Conservation (phyloP, 345 rosid species). For the Rubroshorea leprosula region DNA sequence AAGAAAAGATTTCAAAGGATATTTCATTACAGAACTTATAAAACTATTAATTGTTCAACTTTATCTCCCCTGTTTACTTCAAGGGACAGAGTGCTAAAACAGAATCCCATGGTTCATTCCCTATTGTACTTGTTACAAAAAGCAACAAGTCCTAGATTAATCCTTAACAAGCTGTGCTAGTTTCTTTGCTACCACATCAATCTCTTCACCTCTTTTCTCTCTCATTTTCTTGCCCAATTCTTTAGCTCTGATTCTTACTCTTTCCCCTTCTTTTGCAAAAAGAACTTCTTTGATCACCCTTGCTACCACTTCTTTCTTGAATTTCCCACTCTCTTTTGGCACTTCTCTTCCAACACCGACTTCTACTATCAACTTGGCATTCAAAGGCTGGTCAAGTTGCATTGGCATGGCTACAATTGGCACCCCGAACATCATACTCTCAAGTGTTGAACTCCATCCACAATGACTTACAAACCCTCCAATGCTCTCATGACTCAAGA, state of each 20-base stretch:
- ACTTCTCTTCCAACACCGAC: conserved; percentile 33
- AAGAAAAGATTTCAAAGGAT: not conserved
- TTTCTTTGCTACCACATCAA: conserved; percentile 19
- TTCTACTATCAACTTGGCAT: conserved; percentile 24
- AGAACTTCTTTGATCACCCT: conserved; percentile 17
- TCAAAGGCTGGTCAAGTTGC: conserved; percentile 29
- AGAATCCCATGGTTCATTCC: not conserved
- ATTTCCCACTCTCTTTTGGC: conserved; percentile 14
- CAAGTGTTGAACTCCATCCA: conserved; percentile 31
- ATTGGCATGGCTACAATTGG: conserved; percentile 32
- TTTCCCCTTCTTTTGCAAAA: conserved; percentile 11
- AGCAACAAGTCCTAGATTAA: not conserved
- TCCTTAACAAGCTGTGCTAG: conserved; percentile 14
- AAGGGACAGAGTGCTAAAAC: not conserved
- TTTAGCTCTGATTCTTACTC: conserved; percentile 16
- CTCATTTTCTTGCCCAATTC: conserved; percentile 25
- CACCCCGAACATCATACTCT: conserved; percentile 27
- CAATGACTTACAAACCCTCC: conserved; percentile 39
- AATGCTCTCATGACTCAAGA: conserved; percentile 20
- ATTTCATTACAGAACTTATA: not conserved
- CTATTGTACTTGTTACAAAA: too few species aligned
- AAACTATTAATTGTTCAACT: not conserved
- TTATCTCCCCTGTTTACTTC: not conserved
- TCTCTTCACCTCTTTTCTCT: conserved; percentile 23
- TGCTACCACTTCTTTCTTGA: conserved; percentile 16